Conservation (phyloP, 1,284 basidiomycete genomes). For the Tylopilus sp. region DNA sequence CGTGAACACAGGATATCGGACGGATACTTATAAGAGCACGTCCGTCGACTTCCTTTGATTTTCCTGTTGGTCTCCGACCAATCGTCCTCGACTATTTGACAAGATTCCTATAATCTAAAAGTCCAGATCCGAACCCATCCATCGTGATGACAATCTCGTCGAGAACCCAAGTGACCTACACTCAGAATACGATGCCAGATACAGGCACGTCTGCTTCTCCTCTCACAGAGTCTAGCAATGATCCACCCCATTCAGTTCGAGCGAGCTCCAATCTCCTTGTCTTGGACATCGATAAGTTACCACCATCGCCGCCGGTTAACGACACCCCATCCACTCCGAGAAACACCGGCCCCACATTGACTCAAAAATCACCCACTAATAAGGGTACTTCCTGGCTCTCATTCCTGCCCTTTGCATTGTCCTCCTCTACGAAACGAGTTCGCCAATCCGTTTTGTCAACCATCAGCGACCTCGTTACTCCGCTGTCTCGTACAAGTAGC, state of each 20-base stretch:
- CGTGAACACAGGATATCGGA: not conserved
- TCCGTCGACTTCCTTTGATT: not conserved
- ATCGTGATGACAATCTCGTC: not conserved
- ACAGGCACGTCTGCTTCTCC: not conserved
- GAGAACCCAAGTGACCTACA: conserved; percentile 9
- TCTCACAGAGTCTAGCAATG: not conserved
- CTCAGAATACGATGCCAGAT: conserved; percentile 18
- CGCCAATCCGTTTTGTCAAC: conserved; percentile 42
- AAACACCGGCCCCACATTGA: not conserved
- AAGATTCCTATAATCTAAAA: conserved; percentile 1
- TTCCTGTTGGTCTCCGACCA: not conserved
- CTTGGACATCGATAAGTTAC: not conserved
- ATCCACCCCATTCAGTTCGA: not conserved
- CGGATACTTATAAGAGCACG: not conserved
- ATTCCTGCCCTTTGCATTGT: conserved; percentile 31
- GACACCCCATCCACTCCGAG: not conserved
- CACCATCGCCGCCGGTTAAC: not conserved
- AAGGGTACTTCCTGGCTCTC: conserved; percentile 29
- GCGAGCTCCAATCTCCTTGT: not conserved
- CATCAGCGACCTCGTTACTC: conserved; percentile 44
- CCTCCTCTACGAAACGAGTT: conserved; percentile 38
- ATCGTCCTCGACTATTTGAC: not conserved
- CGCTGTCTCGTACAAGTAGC: conserved; percentile 1
- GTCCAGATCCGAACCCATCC: not conserved
- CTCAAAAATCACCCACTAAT: conserved; percentile 1